phyloP scores from a whole-genome alignment of 2,329 filamentous ascomycete species.

The Talaromyces sp. region DNA sequence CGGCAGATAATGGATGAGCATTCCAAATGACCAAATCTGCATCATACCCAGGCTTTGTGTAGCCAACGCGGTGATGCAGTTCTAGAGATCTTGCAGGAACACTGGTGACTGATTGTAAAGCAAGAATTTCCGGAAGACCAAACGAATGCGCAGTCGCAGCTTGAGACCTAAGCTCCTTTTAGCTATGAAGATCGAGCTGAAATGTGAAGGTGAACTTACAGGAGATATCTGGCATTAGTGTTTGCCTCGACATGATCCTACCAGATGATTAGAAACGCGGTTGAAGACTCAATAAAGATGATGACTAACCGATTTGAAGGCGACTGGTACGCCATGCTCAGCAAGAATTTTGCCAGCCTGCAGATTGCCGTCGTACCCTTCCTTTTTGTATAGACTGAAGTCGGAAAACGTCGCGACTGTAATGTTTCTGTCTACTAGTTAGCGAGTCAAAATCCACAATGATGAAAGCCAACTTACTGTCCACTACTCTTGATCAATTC shows the following conservation, averaged over 20 bases:
- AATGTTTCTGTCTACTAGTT: conserved; percentile 44
- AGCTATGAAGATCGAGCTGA: not conserved
- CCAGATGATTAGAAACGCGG: not conserved
- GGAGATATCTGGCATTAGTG: conserved; percentile 40
- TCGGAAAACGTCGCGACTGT: conserved; percentile 61
- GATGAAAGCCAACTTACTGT: conserved; percentile 4
- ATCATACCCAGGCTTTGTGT: conserved; percentile 58
- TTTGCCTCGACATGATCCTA: conserved; percentile 32
- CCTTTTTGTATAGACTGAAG: conserved; percentile 68
- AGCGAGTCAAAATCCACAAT: conserved; percentile 44
- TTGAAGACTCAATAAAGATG: not conserved
- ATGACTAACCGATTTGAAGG: conserved; percentile 53
- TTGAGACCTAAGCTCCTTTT: conserved; percentile 36
- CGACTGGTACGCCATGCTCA: conserved; percentile 62
- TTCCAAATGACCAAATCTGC: conserved; percentile 61
- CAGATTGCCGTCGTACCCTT: conserved; percentile 61
- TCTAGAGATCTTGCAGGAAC: conserved; percentile 56
- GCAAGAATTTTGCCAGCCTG: conserved; percentile 62
- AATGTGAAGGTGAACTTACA: conserved; percentile 20
- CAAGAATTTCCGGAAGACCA: conserved; percentile 57
- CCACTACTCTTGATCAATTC: conserved; percentile 43
- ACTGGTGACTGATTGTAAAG: conserved; percentile 54
- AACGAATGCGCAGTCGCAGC: conserved; percentile 49
- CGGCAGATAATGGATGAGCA: conserved; percentile 56
- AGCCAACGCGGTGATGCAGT: conserved; percentile 54